Evolutionary conservation across 345 rosid species (phyloP), one percentile per base, ranked within the genome.

Genomic region (Turnera subulata): DNA sequence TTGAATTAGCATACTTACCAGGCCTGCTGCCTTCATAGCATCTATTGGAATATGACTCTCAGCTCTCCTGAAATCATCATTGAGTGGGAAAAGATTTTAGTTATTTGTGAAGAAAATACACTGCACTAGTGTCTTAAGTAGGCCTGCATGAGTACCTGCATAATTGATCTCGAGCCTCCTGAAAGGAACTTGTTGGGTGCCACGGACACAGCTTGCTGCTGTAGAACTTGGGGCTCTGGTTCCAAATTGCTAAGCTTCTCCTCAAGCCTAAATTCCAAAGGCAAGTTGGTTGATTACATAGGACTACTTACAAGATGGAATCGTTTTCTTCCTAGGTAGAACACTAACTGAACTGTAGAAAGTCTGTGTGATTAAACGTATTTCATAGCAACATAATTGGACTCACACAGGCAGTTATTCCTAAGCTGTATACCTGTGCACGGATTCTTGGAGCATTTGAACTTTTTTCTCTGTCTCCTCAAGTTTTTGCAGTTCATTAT

Each of bases 181-280:
- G 98, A 88, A 58, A 88, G 88, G 76, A 85, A 85, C 70, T 84
- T 88, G 54, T 80, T 91, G 15, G 98, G 94, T 63, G 98, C 82
- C 84, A 91, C 79, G 25, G 96, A 84, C 56, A 91, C 88, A 50
- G 96, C 96, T 70, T 91, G 98, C 66, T 91, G 98, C 45, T 95
- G 76, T 42, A 91, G 78, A 23, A 91, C 98, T 86, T 84, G 79
- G 62, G 85, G 85, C 75, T 88, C 98, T 14, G 98, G 88, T 72
- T 85, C 96, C 61, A 85, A 61, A 66, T 91, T 91, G 38, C 64
- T 54, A 48, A 87, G 78, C 74, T 85, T 91, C 76, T 91, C 98
- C 70, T 91, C 98, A 68, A 82, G 72, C 77, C 98, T 91, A 61
- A 59, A 73, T 71, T 66, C 22, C n/a, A 63, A 35, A 59, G 57